phyloP scores from a whole-genome alignment of 495 filamentous ascomycete species.

The Ramalina peruviana region DNA sequence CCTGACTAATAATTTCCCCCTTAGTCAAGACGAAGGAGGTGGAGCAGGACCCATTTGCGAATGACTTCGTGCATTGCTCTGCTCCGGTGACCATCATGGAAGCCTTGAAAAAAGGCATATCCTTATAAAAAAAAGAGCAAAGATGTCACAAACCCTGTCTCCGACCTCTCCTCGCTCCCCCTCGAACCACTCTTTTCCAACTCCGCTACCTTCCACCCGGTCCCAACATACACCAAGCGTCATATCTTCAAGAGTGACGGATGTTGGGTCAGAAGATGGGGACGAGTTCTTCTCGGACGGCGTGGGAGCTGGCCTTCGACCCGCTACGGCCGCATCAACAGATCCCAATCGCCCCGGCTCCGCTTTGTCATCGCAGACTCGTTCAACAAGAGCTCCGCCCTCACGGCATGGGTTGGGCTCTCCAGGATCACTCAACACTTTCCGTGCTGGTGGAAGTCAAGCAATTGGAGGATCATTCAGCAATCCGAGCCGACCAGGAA shows the following conservation, averaged over 20 bases:
- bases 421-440: conserved; percentile 17
- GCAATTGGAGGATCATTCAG: conserved; percentile 21
- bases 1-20: no score
- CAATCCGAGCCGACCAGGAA: conserved; percentile 39
- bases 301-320: conserved; percentile 15
- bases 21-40: no score
- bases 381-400: conserved; percentile 27
- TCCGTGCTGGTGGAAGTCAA: conserved; percentile 21
- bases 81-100: neutral
- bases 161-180: conserved; percentile 2
- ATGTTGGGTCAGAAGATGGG: conserved; percentile 47
- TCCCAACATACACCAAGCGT: conserved; percentile 38
- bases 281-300: conserved; percentile 18
- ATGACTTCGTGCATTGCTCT: no score
- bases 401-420: conserved; percentile 31
- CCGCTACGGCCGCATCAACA: conserved; percentile 21
- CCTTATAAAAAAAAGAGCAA: neutral
- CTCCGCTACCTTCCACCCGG: conserved; percentile 12
- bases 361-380: conserved; percentile 26
- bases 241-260: conserved; percentile 77
- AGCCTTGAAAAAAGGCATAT: neutral
- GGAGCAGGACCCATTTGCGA: no score
- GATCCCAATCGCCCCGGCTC: conserved; percentile 25
- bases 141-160: conserved; percentile 5
- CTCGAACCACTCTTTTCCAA: conserved; percentile 16